Base-by-base conservation (phyloP, 768 basidiomycete species). In the Suillus variegatus region DNA sequence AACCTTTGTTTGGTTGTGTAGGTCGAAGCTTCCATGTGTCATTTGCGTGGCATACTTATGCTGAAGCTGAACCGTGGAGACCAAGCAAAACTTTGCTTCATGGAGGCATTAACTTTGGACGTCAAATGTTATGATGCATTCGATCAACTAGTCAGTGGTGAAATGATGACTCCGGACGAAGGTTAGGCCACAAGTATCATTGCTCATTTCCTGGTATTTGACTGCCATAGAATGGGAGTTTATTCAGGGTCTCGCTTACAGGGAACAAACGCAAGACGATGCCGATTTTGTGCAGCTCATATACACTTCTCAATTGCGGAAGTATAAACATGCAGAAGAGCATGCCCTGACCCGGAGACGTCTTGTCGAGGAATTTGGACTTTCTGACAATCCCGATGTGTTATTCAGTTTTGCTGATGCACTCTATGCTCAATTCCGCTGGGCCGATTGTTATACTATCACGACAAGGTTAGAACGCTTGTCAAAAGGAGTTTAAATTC, bases 61-160 rank as follows among this genome's bases (percentile, higher is more conserved):
- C 89, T 96, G 62, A 96, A 97, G 73, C 83, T 98, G 18, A 95
- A 94, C 71, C 90, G 95, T 13, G 89, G 90, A 25, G 91, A 95
- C 61, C 87, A 92, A 70, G 97, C 97, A 1, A 99, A 99, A 74
- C 84, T 92, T 60, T 94, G 93, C 70, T 97, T 98, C 72, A 91
- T 97, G 88, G 97, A 99, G 73, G 96, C 97, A 1, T 83, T 99
- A 25, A 86, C 91, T 2, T 82, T 98, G 25, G 97, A 99, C 69
- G 94, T 98, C 41, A 97, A 97, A 77, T 99, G 97, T 76, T 99
- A 94, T 71, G 97, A 99, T 68, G 90, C 95, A 2, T 98, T 97
- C 73, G 89, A 93, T 66, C 92, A 95, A 67, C 84, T 99, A 12
- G 82, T 98, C 35, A 90, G 87, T 22, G 93, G 94, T 2, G 94